These are phyloP conservation scores for Globisporangium parvum DNA, from an alignment of 352 stramenopile genomes.

Conservation along the genomic window DNA sequence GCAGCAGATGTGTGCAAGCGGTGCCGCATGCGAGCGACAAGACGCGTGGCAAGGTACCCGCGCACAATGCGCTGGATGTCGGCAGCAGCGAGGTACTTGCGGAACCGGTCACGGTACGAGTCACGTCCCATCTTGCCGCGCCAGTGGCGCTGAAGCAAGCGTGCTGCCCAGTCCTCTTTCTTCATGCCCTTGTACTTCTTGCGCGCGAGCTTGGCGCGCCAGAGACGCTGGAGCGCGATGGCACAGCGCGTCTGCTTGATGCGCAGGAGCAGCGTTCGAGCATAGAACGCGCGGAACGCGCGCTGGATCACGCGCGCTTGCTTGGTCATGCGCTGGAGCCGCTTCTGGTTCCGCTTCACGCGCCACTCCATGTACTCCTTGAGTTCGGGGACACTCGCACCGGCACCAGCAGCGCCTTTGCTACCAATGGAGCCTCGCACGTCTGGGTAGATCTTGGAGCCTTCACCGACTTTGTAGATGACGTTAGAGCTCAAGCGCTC, in stretches of 20 bases:
- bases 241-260: slow-evolving; percentile 75
- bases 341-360: slow-evolving; percentile 91
- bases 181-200: slow-evolving; percentile 73
- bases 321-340: slow-evolving; percentile 79
- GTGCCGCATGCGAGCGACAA: slow-evolving; percentile 47
- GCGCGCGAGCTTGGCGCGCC: slow-evolving; percentile 75
- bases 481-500: slow-evolving; percentile 83
- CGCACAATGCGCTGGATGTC: slow-evolving; percentile 87
- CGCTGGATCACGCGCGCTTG: slow-evolving; percentile 86
- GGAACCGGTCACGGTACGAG: slow-evolving; percentile 69
- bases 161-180: slow-evolving; percentile 86
- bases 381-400: slow-evolving; percentile 57
- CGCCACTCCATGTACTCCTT: slow-evolving; percentile 96
- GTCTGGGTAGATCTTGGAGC: slow-evolving; percentile 85
- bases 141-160: slow-evolving; percentile 89
- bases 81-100: slow-evolving; percentile 68
- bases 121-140: slow-evolving; percentile 85
- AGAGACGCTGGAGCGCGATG: slow-evolving; percentile 84
- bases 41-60: slow-evolving; percentile 58
- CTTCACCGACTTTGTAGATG: slow-evolving; percentile 76
- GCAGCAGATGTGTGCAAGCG: slow-evolving; percentile 50
- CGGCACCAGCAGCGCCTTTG: background rate
- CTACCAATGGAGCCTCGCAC: background rate
- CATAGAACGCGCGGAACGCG: slow-evolving; percentile 87
- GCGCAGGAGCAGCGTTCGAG: slow-evolving; percentile 70